These are phyloP conservation scores for Saturnispora serradocipensis DNA, from an alignment of 805 yeast genomes.

Conservation along the genomic window DNA sequence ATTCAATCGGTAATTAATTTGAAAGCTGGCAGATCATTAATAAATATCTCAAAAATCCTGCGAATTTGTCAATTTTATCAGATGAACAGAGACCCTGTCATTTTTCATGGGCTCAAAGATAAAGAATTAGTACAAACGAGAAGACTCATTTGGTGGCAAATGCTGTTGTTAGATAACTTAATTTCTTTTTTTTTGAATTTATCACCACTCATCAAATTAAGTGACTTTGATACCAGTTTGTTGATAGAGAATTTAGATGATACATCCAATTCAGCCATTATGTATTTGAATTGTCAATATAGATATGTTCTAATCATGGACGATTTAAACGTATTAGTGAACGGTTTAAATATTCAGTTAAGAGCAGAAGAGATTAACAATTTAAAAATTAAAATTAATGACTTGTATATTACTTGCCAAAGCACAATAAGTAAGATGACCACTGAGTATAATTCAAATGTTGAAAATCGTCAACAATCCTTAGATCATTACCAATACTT, in stretches of 20 bases:
- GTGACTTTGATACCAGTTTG: slow-evolving; percentile 22
- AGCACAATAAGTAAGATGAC: slow-evolving; percentile 31
- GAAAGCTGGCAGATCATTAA: slow-evolving; percentile 20
- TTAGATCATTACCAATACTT: slow-evolving; percentile 18
- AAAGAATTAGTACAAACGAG: slow-evolving; percentile 41
- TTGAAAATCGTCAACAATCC: slow-evolving; percentile 23
- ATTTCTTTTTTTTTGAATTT: slow-evolving; percentile 20
- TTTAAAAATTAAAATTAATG: slow-evolving; percentile 40
- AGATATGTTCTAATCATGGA: slow-evolving; percentile 38
- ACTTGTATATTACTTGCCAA: slow-evolving; percentile 41
- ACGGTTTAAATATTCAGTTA: slow-evolving; percentile 39
- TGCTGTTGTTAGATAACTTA: slow-evolving; percentile 47
- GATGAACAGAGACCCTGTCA: slow-evolving; percentile 52
- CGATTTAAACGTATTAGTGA: slow-evolving; percentile 41
- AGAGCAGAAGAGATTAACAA: slow-evolving; percentile 33
- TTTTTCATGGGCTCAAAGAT: slow-evolving; percentile 40
- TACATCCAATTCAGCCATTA: slow-evolving; percentile 11
- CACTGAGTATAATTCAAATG: slow-evolving; percentile 23
- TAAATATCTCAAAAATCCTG: slow-evolving; percentile 16
- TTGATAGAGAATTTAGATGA: slow-evolving; percentile 15
- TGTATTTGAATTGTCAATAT: slow-evolving; percentile 18
- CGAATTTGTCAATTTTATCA: slow-evolving; percentile 26
- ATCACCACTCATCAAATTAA: slow-evolving; percentile 17
- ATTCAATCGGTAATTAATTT: slow-evolving; percentile 19
- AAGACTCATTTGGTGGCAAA: slow-evolving; percentile 60